Conservation (phyloP, 768 basidiomycete genomes). For the Vishniacozyma victoriae region DNA sequence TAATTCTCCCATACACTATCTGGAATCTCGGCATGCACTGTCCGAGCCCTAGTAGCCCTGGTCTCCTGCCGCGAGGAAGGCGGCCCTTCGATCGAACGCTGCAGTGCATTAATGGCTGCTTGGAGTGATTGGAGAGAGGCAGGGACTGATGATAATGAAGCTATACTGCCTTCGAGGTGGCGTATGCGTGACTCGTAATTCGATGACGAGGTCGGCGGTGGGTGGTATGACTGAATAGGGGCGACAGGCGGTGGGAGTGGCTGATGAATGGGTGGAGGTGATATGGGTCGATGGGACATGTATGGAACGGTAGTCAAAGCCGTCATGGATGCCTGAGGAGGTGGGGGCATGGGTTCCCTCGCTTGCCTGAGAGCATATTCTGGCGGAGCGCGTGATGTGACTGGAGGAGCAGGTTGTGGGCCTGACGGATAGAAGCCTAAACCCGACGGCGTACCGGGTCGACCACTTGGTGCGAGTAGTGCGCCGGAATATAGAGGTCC, state of each 20-base stretch:
- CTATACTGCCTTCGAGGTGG: constrained; percentile 16
- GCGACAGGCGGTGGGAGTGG: constrained; percentile 8
- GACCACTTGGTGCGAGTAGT: neutral
- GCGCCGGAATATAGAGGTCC: constrained; percentile 23
- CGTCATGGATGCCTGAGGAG: constrained; percentile 22
- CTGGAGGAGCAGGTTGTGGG: constrained; percentile 34
- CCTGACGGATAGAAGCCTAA: constrained; percentile 31
- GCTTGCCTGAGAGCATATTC: constrained; percentile 22
- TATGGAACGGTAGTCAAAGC: constrained; percentile 14
- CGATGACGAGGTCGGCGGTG: constrained; percentile 2
- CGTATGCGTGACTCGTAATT: constrained; percentile 17
- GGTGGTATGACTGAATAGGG: constrained; percentile 9
- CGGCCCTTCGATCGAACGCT: constrained; percentile 4
- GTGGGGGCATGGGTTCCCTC: constrained; percentile 38
- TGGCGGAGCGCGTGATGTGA: constrained; percentile 19
- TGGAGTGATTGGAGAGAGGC: constrained; percentile 6
- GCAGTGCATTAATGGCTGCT: constrained; percentile 7
- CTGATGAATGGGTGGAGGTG: constrained; percentile 8
- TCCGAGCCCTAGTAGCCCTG: neutral
- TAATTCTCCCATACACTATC: constrained; percentile 30
- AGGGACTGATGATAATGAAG: constrained; percentile 14
- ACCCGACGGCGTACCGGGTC: constrained; percentile 24
- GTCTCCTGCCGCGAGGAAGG: neutral
- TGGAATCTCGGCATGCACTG: constrained; percentile 16
- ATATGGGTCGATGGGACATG: neutral